Evolutionary conservation across 2,329 filamentous ascomycete genomes (phyloP).

Genomic region (Hyphodiscus sp.): DNA sequence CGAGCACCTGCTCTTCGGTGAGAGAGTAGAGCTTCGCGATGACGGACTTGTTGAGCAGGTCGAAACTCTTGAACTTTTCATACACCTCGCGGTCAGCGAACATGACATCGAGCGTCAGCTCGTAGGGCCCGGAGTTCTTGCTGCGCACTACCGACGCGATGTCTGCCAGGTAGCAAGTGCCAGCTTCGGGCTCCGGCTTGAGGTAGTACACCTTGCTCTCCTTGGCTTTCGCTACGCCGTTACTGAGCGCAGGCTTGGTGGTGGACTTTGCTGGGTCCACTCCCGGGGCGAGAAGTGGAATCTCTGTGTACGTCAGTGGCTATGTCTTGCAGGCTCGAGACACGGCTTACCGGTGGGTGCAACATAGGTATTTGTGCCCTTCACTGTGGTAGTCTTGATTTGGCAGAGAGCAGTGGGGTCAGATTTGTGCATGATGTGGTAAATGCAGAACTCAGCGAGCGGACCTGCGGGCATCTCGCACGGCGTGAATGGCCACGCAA

Average conservation of each 20-base stretch:
- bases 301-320: too few species aligned
- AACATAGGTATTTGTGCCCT: too few species aligned
- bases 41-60: conserved; percentile 31
- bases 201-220: not conserved
- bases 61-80: conserved; percentile 30
- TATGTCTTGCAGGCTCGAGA: too few species aligned
- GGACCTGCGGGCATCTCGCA: conserved; percentile 36
- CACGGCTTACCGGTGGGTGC: too few species aligned
- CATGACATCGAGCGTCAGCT: conserved; percentile 46
- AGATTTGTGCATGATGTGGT: conserved; percentile 35
- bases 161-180: conserved; percentile 24
- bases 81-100: conserved; percentile 35
- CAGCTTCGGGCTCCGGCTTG: not conserved
- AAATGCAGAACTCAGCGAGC: conserved; percentile 39
- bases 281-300: too few species aligned
- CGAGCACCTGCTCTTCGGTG: conserved; percentile 9
- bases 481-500: conserved; percentile 37
- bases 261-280: too few species aligned
- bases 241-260: too few species aligned
- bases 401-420: too few species aligned
- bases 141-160: conserved; percentile 39
- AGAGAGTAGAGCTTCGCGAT: conserved; percentile 30
- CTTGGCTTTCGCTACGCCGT: too few species aligned
- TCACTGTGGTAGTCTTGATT: too few species aligned
- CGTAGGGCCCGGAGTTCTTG: conserved; percentile 46